Evolutionary conservation across 495 filamentous ascomycete species (phyloP), one percentile per base, ranked within the genome.

Genomic region (Talaromyces stipitatus): DNA sequence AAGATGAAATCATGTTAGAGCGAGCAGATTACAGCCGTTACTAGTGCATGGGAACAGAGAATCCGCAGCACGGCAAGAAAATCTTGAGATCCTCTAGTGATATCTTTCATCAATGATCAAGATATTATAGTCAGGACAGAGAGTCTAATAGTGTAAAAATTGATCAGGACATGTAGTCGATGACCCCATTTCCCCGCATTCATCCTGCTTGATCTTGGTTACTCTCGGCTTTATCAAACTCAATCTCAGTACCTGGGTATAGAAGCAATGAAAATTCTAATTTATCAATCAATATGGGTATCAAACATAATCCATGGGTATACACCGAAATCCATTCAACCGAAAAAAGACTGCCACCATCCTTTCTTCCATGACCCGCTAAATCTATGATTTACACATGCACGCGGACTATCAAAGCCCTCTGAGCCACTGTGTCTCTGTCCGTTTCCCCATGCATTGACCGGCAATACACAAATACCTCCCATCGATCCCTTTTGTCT

Each of bases 371-470:
- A 76, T 7, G 64, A 66, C 20, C 69, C 60, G 26, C 63, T 64
- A 60, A 72, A 72, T 4, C 69, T 66, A 66, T 73, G 75, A 58
- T 77, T 75, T 0, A 77, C 55, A 58, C 75, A 78, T 2, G 74
- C 74, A 23, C 69, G 62, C 4, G 33, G 16, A 41, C 65, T 71
- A 0, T 46, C 20, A 56, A 73, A 72, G 1, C 51, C 43, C 56
- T 72, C 71, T 0, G 73, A 58, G 0, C 67, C 66, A 55, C 71
- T 74, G 50, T 78, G 72, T 46, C 71, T 59, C 57, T 76, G 74
- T 18, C 75, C 74, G 63, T 72, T 76, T 0, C 67, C 74, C 74
- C 75, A 78, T 1, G 66, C 70, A 63, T 69, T 75, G 10, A 76
- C 51, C 10, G 75, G 74, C 4, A 78, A 55, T 2, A 76, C 71